These are phyloP conservation scores for Penicillium silybi DNA, from an alignment of 495 filamentous ascomycete species.

Conservation along the genomic window DNA sequence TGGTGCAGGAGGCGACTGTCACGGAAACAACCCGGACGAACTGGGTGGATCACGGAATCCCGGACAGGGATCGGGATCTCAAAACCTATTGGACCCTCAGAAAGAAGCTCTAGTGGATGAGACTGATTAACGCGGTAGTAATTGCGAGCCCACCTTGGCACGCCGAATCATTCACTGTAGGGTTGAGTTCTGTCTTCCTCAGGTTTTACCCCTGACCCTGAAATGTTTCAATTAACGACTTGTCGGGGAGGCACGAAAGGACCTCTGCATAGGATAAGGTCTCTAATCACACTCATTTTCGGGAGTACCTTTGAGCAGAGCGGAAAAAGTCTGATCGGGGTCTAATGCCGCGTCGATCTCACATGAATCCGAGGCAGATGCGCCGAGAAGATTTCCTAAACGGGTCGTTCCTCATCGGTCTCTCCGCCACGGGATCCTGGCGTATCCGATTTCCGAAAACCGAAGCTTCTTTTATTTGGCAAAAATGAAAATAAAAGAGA, in stretches of 20 bases:
- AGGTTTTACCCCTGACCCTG: background rate
- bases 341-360: constrained; percentile 13
- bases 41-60: constrained; percentile 10
- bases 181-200: background rate
- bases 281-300: background rate
- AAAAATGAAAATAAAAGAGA: too few relatives aligned
- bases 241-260: background rate
- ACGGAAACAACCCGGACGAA: constrained; percentile 7
- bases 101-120: constrained; percentile 2
- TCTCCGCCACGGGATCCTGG: background rate
- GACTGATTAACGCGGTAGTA: background rate
- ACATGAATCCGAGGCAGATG: constrained; percentile 13
- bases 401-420: constrained; percentile 6
- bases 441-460: background rate
- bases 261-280: background rate
- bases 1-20: too few relatives aligned
- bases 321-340: constrained; percentile 1
- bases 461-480: background rate
- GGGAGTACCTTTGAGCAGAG: background rate
- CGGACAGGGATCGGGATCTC: constrained; percentile 4
- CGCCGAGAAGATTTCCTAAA: background rate
- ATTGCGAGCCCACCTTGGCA: constrained; percentile 6
- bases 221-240: background rate
- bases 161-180: background rate
- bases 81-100: background rate